These are phyloP conservation scores for Suhomyces kunorum DNA, from an alignment of 1,139 yeast species.

Conservation along the genomic window DNA sequence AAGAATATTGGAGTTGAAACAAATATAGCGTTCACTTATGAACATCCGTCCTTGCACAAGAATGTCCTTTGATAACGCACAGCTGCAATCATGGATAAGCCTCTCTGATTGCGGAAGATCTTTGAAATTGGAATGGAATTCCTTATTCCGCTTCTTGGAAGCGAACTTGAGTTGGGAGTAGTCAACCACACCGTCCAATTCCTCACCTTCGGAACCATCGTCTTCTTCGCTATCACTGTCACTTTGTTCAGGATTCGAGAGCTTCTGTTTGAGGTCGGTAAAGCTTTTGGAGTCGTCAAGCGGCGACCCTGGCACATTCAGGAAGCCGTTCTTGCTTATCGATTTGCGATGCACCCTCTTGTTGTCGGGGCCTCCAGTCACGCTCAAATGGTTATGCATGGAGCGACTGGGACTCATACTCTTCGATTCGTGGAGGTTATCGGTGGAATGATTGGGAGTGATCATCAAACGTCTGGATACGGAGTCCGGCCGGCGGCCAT, in stretches of 20 bases:
- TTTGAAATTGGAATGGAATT: conserved; percentile 64
- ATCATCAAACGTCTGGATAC: conserved; percentile 15
- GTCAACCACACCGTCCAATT: conserved; percentile 20
- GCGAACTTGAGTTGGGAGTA: conserved; percentile 32
- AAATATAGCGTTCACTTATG: conserved; percentile 57
- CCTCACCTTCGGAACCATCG: conserved; percentile 16
- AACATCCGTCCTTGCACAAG: conserved; percentile 72
- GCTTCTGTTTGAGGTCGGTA: conserved; percentile 11
- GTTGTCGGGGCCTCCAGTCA: conserved; percentile 20
- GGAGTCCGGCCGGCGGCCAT: conserved; percentile 13
- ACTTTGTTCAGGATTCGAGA: conserved; percentile 10
- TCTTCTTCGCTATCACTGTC: conserved; percentile 19
- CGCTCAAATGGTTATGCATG: conserved; percentile 21
- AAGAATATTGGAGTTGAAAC: conserved; percentile 71
- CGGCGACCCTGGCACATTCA: conserved; percentile 7
- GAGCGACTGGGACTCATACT: conserved; percentile 24
- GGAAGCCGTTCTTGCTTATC: conserved; percentile 12
- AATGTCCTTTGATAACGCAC: conserved; percentile 73
- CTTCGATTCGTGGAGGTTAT: conserved; percentile 21
- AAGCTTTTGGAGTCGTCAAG: conserved; percentile 12
- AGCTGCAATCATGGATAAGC: conserved; percentile 64
- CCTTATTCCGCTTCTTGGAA: conserved; percentile 52
- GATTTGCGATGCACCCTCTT: conserved; percentile 27
- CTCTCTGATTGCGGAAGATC: conserved; percentile 54
- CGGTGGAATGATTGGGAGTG: conserved; percentile 24